Base-by-base conservation (phyloP, 2,329 filamentous ascomycete species). In the Scedosporium boydii region DNA sequence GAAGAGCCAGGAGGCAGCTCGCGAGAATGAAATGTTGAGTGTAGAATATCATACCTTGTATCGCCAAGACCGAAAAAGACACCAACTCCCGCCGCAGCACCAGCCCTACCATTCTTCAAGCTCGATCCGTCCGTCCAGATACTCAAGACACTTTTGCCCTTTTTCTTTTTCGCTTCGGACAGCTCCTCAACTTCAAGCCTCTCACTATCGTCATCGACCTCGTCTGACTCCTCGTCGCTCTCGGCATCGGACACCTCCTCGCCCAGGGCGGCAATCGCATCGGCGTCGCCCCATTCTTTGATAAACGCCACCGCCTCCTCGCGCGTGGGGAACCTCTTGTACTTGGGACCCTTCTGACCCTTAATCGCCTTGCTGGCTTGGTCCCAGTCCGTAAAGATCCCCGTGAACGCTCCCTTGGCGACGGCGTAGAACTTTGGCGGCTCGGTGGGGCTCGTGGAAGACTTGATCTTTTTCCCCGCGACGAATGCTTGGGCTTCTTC, bases 281-380 rank as follows among this genome's bases (percentile, higher is more conserved):
- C 75, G 21, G 71, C 72, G 64, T 74, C 77, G n/a, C 77, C 78
- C 61, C 76, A 74, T 66, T 75, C 70, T 64, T 75, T 76, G 60
- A 96, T 89, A 71, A 90, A 97, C 21, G 84, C 84, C 69, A 93
- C 85, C 0, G 93, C 93, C 72, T 96, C 91, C 63, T 79, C 80
- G 27, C 82, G 79, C 1, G 84, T 88, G 3, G 77, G 73, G 66
- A 92, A 93, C 65, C 83, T 88, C 73, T 87, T 89, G 72, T 89
- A 86, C 67, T 85, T 86, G 48, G 84, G 83, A 4, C 86, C 86
- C 68, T 87, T 87, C 70, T 87, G 87, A 2, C 88, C 90, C 38
- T 80, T 84, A 65, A 95, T 90, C 66, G 93, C 89, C 66, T 86
- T 79, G 64, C 88, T 80, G 10, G 89, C 90, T 51, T 86, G 83